Percentiles rank a stretch among this genome's conserved stretches.
Evolutionary conservation across 495 filamentous ascomycete species (phyloP).

Genomic region (Lindgomyces ingoldianus): DNA sequence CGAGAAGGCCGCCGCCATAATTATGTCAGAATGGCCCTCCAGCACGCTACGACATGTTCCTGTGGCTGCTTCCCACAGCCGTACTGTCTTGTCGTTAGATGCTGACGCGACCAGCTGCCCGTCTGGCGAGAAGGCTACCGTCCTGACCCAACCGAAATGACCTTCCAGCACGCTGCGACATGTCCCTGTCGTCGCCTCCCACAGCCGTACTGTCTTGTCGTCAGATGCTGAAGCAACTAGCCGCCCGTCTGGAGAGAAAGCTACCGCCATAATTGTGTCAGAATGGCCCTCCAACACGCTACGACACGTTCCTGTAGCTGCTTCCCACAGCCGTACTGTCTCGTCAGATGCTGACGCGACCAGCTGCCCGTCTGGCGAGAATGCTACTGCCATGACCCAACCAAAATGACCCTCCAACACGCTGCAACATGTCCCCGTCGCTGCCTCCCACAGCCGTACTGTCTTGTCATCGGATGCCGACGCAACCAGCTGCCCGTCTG

Average conservation of each 20-base stretch:
- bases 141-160: not conserved
- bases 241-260: too few relatives aligned
- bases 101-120: not conserved
- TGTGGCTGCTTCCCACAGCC: not conserved
- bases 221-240: too few relatives aligned
- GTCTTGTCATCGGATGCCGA: not conserved
- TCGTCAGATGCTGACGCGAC: too few relatives aligned
- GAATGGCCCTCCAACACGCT: too few relatives aligned
- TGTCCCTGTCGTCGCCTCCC: too few relatives aligned
- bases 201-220: too few relatives aligned
- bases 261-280: too few relatives aligned
- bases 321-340: too few relatives aligned
- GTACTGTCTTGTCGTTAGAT: not conserved
- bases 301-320: too few relatives aligned
- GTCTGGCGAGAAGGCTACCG: not conserved
- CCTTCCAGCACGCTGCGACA: not conserved
- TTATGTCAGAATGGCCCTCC: too few relatives aligned
- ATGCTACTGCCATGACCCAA: not conserved
- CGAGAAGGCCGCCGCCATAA: too few relatives aligned
- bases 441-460: not conserved
- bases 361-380: slow-evolving; percentile 11
- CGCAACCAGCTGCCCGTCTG: not conserved
- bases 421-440: not conserved
- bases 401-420: not conserved
- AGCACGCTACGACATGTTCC: not conserved